These are phyloP conservation scores for Yamadazyma taylorii DNA, from an alignment of 1,139 yeast species.

Conservation along the genomic window DNA sequence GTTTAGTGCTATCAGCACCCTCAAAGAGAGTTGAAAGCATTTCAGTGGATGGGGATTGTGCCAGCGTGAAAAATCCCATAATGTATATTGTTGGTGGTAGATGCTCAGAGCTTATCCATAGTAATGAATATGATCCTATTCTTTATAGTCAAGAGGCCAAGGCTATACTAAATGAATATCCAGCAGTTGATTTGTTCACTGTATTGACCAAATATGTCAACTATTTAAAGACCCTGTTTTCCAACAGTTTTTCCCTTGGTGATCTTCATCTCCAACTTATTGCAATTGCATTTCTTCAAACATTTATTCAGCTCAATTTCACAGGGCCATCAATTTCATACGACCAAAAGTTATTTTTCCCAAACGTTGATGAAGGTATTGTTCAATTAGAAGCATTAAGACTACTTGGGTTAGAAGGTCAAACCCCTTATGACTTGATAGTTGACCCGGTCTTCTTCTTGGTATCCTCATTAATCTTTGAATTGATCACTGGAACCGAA, in stretches of 20 bases:
- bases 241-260: constrained; percentile 11
- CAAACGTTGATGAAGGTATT: constrained; percentile 25
- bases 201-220: constrained; percentile 24
- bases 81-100: constrained; percentile 23
- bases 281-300: constrained; percentile 63
- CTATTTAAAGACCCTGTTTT: constrained; percentile 9
- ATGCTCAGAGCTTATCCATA: constrained; percentile 22
- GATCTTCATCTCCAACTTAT: constrained; percentile 31
- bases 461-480: constrained; percentile 51
- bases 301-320: constrained; percentile 72
- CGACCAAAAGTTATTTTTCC: constrained; percentile 33
- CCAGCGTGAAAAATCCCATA: constrained; percentile 11
- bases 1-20: constrained; percentile 17
- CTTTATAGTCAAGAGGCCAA: constrained; percentile 15
- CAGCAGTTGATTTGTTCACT: constrained; percentile 18
- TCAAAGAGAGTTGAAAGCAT: constrained; percentile 3
- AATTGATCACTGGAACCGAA: constrained; percentile 39
- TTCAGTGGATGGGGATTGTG: constrained; percentile 1
- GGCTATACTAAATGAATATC: constrained; percentile 19
- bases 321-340: constrained; percentile 74
- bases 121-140: constrained; percentile 16
- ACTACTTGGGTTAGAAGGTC: constrained; percentile 57
- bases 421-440: constrained; percentile 59
- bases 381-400: constrained; percentile 36
- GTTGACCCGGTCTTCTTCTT: constrained; percentile 55